These are phyloP conservation scores for Nemania sp. DNA, from an alignment of 2,329 filamentous ascomycete genomes.

Conservation along the genomic window DNA sequence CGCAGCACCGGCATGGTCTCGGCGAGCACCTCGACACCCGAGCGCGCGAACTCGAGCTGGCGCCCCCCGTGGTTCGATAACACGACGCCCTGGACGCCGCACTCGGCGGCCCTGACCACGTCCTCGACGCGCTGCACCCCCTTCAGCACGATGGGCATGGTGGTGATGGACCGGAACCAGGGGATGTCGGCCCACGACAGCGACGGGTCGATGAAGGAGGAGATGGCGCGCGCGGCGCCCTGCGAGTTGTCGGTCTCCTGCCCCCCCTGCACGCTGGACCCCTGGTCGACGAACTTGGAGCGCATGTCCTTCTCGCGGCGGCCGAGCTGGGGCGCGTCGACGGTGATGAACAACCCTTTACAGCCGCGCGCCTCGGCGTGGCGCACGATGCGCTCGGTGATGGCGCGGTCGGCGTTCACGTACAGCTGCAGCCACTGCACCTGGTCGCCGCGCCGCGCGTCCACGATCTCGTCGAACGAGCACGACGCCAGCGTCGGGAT, in stretches of 20 bases:
- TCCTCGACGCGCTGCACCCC: slow-evolving; percentile 96
- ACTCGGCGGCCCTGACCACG: slow-evolving; percentile 81
- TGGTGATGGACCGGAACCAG: slow-evolving; percentile 88
- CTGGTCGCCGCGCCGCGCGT: slow-evolving; percentile 77
- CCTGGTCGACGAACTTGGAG: slow-evolving; percentile 82
- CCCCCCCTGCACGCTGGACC: slow-evolving; percentile 79
- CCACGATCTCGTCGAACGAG: slow-evolving; percentile 95
- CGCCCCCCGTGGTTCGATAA: slow-evolving; percentile 95
- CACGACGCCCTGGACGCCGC: slow-evolving; percentile 84
- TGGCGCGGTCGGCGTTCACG: slow-evolving; percentile 91
- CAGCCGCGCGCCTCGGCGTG: slow-evolving; percentile 91
- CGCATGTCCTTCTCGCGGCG: slow-evolving; percentile 98
- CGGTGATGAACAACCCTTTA: slow-evolving; percentile 96
- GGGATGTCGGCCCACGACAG: slow-evolving; percentile 92
- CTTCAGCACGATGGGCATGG: slow-evolving; percentile 95
- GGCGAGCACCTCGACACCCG: slow-evolving; percentile 85
- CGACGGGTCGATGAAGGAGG: slow-evolving; percentile 93
- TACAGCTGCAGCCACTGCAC: slow-evolving; percentile 97
- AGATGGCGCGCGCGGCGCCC: slow-evolving; percentile 92
- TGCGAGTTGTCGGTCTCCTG: slow-evolving; percentile 81
- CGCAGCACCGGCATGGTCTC: slow-evolving; percentile 90
- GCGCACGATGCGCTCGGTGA: slow-evolving; percentile 87
- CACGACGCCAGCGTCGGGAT: slow-evolving; percentile 96
- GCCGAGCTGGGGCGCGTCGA: slow-evolving; percentile 94
- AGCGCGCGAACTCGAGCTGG: slow-evolving; percentile 89